Evolutionary conservation across 2,329 filamentous ascomycete species (phyloP).

Genomic region (Metarhizium brunneum): DNA sequence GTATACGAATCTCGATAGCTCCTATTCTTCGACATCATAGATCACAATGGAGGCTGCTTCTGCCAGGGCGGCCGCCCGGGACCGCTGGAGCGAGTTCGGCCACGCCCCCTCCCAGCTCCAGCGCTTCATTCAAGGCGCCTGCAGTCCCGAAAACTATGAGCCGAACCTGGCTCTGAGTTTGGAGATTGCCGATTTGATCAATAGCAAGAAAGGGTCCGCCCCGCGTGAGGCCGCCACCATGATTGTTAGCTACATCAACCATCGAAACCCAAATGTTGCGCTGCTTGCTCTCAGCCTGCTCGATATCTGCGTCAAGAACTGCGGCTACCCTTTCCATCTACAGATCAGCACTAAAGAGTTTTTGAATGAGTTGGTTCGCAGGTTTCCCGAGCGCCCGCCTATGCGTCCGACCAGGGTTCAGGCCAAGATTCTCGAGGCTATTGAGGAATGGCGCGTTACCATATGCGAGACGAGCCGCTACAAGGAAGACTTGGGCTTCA

Average conservation of each 20-base stretch:
- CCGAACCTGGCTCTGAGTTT: slow-evolving; percentile 93
- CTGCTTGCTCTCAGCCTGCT: slow-evolving; percentile 84
- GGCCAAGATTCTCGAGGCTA: slow-evolving; percentile 84
- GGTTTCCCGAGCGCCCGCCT: slow-evolving; percentile 90
- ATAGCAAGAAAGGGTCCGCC: slow-evolving; percentile 91
- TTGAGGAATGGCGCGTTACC: slow-evolving; percentile 96
- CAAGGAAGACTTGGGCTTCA: slow-evolving; percentile 93
- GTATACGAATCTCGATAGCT: neutral
- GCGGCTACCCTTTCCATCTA: slow-evolving; percentile 96
- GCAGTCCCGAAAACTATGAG: slow-evolving; percentile 95
- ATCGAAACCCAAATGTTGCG: slow-evolving; percentile 91
- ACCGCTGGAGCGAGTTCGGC: slow-evolving; percentile 80
- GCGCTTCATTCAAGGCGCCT: slow-evolving; percentile 92
- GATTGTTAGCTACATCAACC: slow-evolving; percentile 92
- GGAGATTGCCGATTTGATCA: slow-evolving; percentile 93
- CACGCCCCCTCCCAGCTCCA: slow-evolving; percentile 79
- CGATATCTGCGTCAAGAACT: slow-evolving; percentile 99
- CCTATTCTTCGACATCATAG: slow-evolving; percentile 11
- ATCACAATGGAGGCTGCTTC: slow-evolving; percentile 80
- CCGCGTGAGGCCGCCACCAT: slow-evolving; percentile 90
- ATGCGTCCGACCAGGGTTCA: slow-evolving; percentile 81
- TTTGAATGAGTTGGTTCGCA: slow-evolving; percentile 90
- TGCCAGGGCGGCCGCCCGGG: slow-evolving; percentile 87
- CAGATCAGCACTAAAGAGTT: slow-evolving; percentile 99
- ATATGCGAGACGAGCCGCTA: slow-evolving; percentile 98